Evolutionary conservation across 139 green algal species (phyloP).

Genomic region (Mesotaenium endlicherianum): DNA sequence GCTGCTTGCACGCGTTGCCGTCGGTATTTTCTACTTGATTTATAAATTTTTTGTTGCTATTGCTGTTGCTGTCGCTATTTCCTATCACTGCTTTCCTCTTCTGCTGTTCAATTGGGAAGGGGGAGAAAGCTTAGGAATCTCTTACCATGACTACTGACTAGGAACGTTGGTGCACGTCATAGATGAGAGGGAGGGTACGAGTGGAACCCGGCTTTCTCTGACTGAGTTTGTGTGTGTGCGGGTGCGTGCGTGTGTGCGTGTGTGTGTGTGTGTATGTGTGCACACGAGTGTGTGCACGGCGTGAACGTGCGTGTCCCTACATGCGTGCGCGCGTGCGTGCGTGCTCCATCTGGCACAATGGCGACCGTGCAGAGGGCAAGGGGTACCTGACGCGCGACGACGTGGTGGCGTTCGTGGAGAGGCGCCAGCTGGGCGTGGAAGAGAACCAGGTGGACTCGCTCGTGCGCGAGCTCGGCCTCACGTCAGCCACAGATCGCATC

Average conservation of each 20-base stretch:
- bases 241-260: no score
- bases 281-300: background rate
- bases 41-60: background rate
- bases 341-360: no score
- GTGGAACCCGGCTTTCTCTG: no score
- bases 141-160: no score
- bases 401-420: background rate
- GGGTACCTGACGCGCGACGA: conserved; percentile 8
- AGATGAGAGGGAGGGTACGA: no score
- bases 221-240: no score
- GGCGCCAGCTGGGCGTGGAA: background rate
- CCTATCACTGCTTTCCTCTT: background rate
- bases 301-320: background rate
- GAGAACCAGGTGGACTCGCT: background rate
- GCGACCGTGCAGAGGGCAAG: background rate
- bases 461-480: background rate
- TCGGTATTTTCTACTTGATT: background rate
- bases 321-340: no score
- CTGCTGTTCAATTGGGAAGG: no score
- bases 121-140: no score
- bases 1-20: background rate
- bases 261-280: background rate
- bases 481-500: no score
- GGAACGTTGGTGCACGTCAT: no score
- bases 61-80: background rate